Evolutionary conservation across 139 green algal species (phyloP), one percentile per base, ranked within the genome.

Genomic region (Edaphochlamys debaryana): DNA sequence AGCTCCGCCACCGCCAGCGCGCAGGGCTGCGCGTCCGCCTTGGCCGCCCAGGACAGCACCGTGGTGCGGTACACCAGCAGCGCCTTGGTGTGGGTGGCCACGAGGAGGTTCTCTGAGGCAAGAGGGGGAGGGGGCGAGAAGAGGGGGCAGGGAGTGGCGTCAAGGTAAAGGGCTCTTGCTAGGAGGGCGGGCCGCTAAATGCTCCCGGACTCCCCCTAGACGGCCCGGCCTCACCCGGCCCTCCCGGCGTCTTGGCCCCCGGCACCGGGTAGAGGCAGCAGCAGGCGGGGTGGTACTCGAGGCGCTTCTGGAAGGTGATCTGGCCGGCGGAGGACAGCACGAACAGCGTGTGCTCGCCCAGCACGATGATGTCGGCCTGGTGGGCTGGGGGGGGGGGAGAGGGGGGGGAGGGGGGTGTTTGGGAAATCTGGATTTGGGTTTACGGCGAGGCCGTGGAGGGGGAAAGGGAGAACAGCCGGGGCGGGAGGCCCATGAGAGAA

Each of bases 261-360:
- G 86, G 82, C 34, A 83, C 86, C 42, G 88, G 79, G 82, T 89
- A 93, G 17, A 80, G 69, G 67, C 68, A 87, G 73, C 79, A 89
- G 79, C 82, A 89, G 32, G 90, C 86, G 30, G 90, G 90, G 79
- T 92, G 88, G 85, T 93, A 94, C 67, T 95, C 92, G 5, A 95
- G 86, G 19, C 88, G 72, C 56, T 89, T 89, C 87, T 94, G 90
- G 48, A 90, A 86, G 29, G 67, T 87, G 63, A 89, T 83, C 58
- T 79, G 68, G 2, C 56, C 83, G 68, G 19, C 80, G 3, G 74
- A 52, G 58, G 64, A 84, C 32, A 94, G 52, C 41, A 92, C 69
- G 56, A 92, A 94, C 60, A 95, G 79, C 54, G 83, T 88, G 87
- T 91, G 90, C 87, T 95, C 90, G 19, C 88, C 89, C 62, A 91